Percentiles rank a stretch among this genome's conserved stretches.
phyloP scores from a whole-genome alignment of 1,284 basidiomycete species.

The Schizophyllum amplum region DNA sequence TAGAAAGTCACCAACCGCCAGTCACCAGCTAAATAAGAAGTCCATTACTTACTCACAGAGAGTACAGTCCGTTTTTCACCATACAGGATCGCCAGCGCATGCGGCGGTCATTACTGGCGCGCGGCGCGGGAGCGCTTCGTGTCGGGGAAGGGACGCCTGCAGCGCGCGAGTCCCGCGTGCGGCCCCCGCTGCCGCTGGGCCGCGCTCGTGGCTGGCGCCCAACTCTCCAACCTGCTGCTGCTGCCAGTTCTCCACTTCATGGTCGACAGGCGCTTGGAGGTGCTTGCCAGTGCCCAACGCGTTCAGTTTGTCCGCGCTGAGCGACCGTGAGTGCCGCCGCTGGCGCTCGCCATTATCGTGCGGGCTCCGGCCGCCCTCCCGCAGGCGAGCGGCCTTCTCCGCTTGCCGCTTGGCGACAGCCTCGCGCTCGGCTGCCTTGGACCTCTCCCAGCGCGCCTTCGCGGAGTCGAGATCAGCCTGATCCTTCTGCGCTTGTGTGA shows the following conservation, averaged over 20 bases:
- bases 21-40: too few relatives aligned
- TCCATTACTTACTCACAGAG: background rate
- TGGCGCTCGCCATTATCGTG: slow-evolving; percentile 36
- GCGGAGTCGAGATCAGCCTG: slow-evolving; percentile 61
- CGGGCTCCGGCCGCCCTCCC: slow-evolving; percentile 12
- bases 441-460: slow-evolving; percentile 68
- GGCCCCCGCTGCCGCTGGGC: slow-evolving; percentile 20
- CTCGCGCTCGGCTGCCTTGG: slow-evolving; percentile 59
- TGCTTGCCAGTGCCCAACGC: slow-evolving; percentile 27
- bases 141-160: slow-evolving; percentile 33
- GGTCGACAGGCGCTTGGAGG: slow-evolving; percentile 55
- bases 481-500: slow-evolving; percentile 66
- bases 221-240: slow-evolving; percentile 45
- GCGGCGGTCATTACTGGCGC: slow-evolving; percentile 15
- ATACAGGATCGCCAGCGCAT: slow-evolving; percentile 17
- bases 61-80: slow-evolving; percentile 11
- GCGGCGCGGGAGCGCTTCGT: slow-evolving; percentile 12
- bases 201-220: slow-evolving; percentile 1
- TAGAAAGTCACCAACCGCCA: too few relatives aligned
- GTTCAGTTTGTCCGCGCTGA: slow-evolving; percentile 55
- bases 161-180: slow-evolving; percentile 30
- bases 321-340: slow-evolving; percentile 37
- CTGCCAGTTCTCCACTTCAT: slow-evolving; percentile 82
- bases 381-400: slow-evolving; percentile 51
- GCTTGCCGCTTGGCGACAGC: slow-evolving; percentile 61